A percentile compares a stretch with the other conserved stretches of the same genome.
These are phyloP conservation scores for Epichloe sibirici DNA, from an alignment of 2,329 filamentous ascomycete genomes.

Conservation along the genomic window DNA sequence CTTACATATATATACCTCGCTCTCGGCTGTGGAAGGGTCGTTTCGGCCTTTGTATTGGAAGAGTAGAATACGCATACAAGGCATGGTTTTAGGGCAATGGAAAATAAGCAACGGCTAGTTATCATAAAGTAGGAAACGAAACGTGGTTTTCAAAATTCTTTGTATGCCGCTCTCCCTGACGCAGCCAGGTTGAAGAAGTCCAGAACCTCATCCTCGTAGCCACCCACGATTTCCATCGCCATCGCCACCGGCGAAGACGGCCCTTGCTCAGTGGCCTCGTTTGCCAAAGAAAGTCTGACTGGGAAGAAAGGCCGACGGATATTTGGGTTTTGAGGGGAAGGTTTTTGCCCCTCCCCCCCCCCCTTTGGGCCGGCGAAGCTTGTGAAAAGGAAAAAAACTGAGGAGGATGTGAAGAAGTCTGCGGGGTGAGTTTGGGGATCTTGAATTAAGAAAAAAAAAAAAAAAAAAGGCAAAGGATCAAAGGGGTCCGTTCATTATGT, in stretches of 20 bases:
- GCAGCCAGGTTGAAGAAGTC: constrained; percentile 12
- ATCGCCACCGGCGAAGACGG: constrained; percentile 49
- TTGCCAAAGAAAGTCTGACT: too few relatives aligned
- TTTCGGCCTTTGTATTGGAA: too few relatives aligned
- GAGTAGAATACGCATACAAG: too few relatives aligned
- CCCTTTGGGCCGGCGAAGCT: constrained; percentile 20
- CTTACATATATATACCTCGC: neutral
- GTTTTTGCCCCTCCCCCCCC: constrained; percentile 19
- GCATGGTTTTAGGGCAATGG: too few relatives aligned
- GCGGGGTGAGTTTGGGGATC: constrained; percentile 20
- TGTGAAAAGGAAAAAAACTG: constrained; percentile 6
- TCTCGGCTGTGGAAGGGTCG: too few relatives aligned
- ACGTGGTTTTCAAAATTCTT: too few relatives aligned
- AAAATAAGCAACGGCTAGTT: too few relatives aligned
- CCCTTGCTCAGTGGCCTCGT: constrained; percentile 17
- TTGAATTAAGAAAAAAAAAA: constrained; percentile 6
- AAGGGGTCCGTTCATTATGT: too few relatives aligned
- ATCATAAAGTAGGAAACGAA: too few relatives aligned
- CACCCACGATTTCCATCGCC: constrained; percentile 39
- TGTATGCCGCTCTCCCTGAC: constrained; percentile 35
- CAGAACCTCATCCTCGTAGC: constrained; percentile 43
- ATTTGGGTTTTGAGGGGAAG: constrained; percentile 38
- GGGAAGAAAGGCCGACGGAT: constrained; percentile 38
- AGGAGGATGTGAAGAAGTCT: constrained; percentile 12
- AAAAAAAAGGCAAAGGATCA: too few relatives aligned